A percentile compares a stretch with the other conserved stretches of the same genome.
phyloP scores from a whole-genome alignment of 2,329 filamentous ascomycete species.

The Ophiostoma ips region DNA sequence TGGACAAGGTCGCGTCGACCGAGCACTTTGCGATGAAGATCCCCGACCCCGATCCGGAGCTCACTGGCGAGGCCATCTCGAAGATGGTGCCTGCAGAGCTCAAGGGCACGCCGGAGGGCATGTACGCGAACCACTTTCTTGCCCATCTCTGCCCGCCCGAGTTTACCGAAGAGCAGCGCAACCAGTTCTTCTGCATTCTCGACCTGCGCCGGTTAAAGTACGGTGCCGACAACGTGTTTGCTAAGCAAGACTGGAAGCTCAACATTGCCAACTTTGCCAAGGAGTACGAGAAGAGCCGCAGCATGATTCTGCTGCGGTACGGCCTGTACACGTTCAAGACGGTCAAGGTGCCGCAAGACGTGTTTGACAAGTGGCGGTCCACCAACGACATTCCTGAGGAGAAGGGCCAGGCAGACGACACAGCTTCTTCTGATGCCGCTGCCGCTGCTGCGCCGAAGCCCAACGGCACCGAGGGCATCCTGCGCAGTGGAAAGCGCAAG shows the following conservation, averaged over 20 bases:
- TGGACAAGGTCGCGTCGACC: conserved; percentile 34
- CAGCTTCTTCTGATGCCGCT: background rate
- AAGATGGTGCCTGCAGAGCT: conserved; percentile 40
- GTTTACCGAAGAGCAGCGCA: conserved; percentile 43
- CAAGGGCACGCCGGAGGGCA: conserved; percentile 33
- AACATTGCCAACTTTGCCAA: conserved; percentile 50
- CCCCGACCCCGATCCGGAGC: conserved; percentile 38
- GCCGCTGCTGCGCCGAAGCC: conserved; percentile 5
- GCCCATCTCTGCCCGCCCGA: conserved; percentile 41
- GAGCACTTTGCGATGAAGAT: conserved; percentile 47
- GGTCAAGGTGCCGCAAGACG: conserved; percentile 42
- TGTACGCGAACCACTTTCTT: conserved; percentile 47
- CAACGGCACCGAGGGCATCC: conserved; percentile 22
- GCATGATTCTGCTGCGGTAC: conserved; percentile 46
- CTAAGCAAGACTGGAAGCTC: conserved; percentile 47
- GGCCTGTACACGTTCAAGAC: conserved; percentile 51
- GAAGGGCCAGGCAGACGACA: conserved; percentile 27
- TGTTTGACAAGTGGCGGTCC: conserved; percentile 44
- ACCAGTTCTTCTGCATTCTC: conserved; percentile 50
- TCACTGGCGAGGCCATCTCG: conserved; percentile 40
- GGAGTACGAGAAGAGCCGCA: conserved; percentile 50
- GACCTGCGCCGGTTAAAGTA: conserved; percentile 48
- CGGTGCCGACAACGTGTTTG: conserved; percentile 45
- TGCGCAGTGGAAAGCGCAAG: conserved; percentile 35
- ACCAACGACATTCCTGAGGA: conserved; percentile 39